These are phyloP conservation scores for Neoconidiobolus thromboides DNA, from an alignment of 371 early-diverging fungal species.

Conservation along the genomic window DNA sequence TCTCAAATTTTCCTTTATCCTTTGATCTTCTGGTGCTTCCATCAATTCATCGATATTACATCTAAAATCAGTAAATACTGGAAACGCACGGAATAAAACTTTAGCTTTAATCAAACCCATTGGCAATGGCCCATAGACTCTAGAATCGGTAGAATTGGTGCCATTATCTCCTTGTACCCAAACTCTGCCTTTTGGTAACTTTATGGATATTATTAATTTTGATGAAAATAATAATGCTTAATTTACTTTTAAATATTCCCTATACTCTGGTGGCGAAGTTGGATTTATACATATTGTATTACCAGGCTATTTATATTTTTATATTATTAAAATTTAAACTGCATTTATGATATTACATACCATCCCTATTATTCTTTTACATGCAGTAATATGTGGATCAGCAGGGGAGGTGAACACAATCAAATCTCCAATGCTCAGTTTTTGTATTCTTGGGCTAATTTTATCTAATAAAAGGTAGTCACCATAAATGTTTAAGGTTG, in stretches of 20 bases:
- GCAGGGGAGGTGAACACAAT: conserved; percentile 47
- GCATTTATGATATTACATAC: conserved; percentile 15
- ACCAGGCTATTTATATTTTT: conserved; percentile 28
- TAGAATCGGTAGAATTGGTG: conserved; percentile 59
- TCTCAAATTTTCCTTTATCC: too few species aligned
- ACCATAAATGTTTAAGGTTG: conserved; percentile 49
- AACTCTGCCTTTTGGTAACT: conserved; percentile 45
- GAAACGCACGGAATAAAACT: conserved; percentile 13
- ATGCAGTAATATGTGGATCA: conserved; percentile 36
- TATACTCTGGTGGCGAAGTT: conserved; percentile 24
- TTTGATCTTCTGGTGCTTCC: too few species aligned
- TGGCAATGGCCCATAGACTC: conserved; percentile 65
- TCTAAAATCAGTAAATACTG: too few species aligned
- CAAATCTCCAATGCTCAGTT: conserved; percentile 44
- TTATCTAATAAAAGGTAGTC: conserved; percentile 45
- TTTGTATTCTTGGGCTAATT: conserved; percentile 27
- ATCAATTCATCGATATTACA: too few species aligned
- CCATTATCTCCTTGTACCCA: conserved; percentile 65
- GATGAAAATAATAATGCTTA: background rate
- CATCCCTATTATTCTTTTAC: conserved; percentile 60
- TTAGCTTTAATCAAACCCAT: conserved; percentile 55
- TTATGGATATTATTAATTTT: background rate
- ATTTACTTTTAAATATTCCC: conserved; percentile 18
- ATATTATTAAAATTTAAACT: background rate
- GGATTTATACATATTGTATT: conserved; percentile 51